A percentile compares a stretch with the other conserved stretches of the same genome.
Evolutionary conservation across 208 protist genomes (phyloP).

Genomic region (Leishmania amazonensis): DNA sequence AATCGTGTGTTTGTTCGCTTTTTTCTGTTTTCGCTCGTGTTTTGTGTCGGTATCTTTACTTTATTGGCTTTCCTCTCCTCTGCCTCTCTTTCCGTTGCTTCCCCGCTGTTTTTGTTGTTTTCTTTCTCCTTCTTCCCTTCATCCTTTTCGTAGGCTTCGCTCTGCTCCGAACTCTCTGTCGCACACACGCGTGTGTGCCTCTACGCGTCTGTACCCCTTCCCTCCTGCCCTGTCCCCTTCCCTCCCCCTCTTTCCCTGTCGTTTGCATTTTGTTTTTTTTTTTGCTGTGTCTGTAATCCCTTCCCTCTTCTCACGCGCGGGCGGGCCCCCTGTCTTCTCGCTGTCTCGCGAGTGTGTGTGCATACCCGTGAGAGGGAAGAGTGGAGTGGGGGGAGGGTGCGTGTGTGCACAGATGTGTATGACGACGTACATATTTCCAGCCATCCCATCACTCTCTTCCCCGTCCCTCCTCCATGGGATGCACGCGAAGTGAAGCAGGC

Average conservation of each 20-base stretch:
- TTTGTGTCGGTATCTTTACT: slow-evolving; percentile 17
- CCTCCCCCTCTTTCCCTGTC: neutral
- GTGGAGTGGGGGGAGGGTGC: neutral
- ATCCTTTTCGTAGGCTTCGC: neutral
- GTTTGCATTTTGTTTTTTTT: neutral
- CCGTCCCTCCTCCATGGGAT: neutral
- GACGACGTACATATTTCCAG: neutral
- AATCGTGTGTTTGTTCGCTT: slow-evolving; percentile 5
- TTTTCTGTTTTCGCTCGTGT: slow-evolving; percentile 1
- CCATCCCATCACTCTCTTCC: neutral
- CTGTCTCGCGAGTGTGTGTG: neutral
- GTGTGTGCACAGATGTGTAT: neutral
- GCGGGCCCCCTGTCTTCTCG: neutral
- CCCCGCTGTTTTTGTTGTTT: neutral
- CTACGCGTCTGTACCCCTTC: neutral
- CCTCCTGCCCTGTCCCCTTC: neutral
- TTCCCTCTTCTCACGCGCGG: neutral
- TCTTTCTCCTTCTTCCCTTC: neutral
- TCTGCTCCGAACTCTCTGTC: neutral
- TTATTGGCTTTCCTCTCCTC: slow-evolving; percentile 7
- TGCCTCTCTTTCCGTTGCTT: neutral
- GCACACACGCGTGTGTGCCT: neutral
- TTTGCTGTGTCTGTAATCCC: neutral
- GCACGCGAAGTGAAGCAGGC: neutral
- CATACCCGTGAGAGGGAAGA: neutral